Evolutionary conservation across 768 basidiomycete genomes (phyloP).

Genomic region (Jaapia argillacea): DNA sequence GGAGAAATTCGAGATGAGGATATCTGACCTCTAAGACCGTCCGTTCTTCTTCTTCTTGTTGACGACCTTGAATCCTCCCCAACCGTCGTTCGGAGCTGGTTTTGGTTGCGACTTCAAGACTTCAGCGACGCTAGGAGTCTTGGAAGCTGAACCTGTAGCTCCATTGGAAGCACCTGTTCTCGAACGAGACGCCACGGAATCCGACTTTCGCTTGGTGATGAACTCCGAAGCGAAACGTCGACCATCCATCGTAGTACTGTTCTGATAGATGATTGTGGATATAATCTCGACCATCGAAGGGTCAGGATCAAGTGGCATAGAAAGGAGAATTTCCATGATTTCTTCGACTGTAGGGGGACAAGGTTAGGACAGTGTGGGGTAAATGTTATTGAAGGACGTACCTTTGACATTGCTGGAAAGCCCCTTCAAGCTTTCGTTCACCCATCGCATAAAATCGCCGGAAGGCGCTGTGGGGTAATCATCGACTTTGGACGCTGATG

Average conservation of each 20-base stretch:
- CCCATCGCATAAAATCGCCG: conserved; percentile 88
- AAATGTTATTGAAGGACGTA: conserved; percentile 24
- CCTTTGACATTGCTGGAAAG: conserved; percentile 64
- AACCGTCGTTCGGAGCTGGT: conserved; percentile 56
- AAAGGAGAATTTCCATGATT: conserved; percentile 89
- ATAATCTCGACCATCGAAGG: conserved; percentile 82
- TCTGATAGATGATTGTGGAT: conserved; percentile 89
- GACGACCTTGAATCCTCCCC: conserved; percentile 87
- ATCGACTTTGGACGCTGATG: conserved; percentile 35
- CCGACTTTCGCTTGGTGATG: conserved; percentile 75
- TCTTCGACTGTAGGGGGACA: conserved; percentile 89
- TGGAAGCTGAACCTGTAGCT: conserved; percentile 28
- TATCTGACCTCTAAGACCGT: neutral
- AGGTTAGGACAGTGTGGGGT: neutral
- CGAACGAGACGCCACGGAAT: conserved; percentile 48
- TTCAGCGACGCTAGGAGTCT: conserved; percentile 70
- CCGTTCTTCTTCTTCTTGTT: conserved; percentile 88
- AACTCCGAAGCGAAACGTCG: conserved; percentile 92
- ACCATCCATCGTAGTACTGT: conserved; percentile 91
- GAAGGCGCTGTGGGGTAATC: conserved; percentile 64
- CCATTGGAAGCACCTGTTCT: conserved; percentile 29
- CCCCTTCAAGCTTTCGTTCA: conserved; percentile 75
- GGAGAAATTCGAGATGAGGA: no score
- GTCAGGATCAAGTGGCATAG: conserved; percentile 88
- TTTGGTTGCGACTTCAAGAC: conserved; percentile 88